These are phyloP conservation scores for Pyrus pyrifolia DNA, from an alignment of 306 rosid genomes.

Conservation along the genomic window DNA sequence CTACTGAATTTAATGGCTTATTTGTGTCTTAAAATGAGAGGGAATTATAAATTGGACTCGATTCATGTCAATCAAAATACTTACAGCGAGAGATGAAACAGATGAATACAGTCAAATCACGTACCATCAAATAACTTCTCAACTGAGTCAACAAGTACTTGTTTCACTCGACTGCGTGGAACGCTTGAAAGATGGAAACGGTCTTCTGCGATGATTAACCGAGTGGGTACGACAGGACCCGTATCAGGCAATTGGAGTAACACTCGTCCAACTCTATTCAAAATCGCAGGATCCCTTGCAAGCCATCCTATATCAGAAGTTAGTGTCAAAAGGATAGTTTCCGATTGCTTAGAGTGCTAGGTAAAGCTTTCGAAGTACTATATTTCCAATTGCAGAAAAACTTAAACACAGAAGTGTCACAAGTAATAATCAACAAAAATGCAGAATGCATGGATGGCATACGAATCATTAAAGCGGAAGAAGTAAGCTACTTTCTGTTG, in stretches of 20 bases:
- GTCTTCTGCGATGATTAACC: slow-evolving; percentile 67
- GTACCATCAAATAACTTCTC: slow-evolving; percentile 70
- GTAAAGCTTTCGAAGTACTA: background rate
- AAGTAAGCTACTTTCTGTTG: background rate
- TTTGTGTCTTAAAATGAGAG: background rate
- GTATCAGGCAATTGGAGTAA: slow-evolving; percentile 41
- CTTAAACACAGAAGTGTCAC: background rate
- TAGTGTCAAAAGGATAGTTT: slow-evolving; percentile 19
- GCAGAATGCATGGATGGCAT: background rate
- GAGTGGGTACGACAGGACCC: slow-evolving; percentile 39
- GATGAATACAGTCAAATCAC: slow-evolving; percentile 4
- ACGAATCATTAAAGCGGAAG: background rate
- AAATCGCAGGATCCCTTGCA: slow-evolving; percentile 65
- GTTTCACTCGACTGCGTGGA: slow-evolving; percentile 37
- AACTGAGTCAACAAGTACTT: slow-evolving; percentile 35
- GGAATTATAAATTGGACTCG: background rate
- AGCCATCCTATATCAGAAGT: slow-evolving; percentile 76
- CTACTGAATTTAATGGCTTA: background rate
- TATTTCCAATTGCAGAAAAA: background rate
- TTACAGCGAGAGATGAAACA: background rate
- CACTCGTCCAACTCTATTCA: slow-evolving; percentile 57
- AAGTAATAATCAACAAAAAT: background rate
- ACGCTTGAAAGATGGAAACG: slow-evolving; percentile 67
- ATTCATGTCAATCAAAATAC: background rate
- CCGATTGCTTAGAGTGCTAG: background rate